A percentile compares a stretch with the other conserved stretches of the same genome.
Conservation (phyloP, 768 basidiomycete genomes). For the Tulasnella sp. region DNA sequence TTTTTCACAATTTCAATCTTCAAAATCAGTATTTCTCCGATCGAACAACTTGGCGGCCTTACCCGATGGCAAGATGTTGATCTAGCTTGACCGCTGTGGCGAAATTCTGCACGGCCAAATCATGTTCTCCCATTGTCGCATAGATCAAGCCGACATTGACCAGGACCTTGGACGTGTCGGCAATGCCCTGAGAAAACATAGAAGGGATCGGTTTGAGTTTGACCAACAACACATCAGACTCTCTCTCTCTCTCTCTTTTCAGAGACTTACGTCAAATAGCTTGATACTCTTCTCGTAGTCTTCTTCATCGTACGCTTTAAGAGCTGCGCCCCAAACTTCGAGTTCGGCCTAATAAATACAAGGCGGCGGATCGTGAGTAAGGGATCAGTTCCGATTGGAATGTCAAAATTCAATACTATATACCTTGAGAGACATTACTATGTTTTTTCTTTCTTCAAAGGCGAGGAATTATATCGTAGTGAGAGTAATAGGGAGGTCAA, state of each 20-base stretch:
- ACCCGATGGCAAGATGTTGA: slow-evolving; percentile 80
- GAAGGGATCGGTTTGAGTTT: no score
- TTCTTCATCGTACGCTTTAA: slow-evolving; percentile 77
- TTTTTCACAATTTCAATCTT: not conserved
- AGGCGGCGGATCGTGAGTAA: not conserved
- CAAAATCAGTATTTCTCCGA: no score
- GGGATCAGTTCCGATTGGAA: not conserved
- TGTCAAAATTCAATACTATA: no score
- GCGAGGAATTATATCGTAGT: no score
- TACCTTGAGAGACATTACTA: no score
- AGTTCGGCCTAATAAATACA: slow-evolving; percentile 38
- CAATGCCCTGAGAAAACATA: slow-evolving; percentile 49
- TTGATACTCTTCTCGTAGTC: slow-evolving; percentile 67
- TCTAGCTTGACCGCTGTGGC: slow-evolving; percentile 66
- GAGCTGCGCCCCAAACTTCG: slow-evolving; percentile 77
- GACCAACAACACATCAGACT: no score
- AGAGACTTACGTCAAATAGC: slow-evolving; percentile 64
- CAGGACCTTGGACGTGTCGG: slow-evolving; percentile 79
- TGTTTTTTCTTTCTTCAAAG: no score
- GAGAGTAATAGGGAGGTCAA: no score
- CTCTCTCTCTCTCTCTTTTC: no score
- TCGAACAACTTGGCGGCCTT: no score
- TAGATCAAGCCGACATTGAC: slow-evolving; percentile 91
- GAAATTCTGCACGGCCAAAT: slow-evolving; percentile 67
- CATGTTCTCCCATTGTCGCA: slow-evolving; percentile 83